A percentile compares a stretch with the other conserved stretches of the same genome.
Evolutionary conservation across 2,329 filamentous ascomycete species (phyloP).

Genomic region (Cladophialophora chaetospira): DNA sequence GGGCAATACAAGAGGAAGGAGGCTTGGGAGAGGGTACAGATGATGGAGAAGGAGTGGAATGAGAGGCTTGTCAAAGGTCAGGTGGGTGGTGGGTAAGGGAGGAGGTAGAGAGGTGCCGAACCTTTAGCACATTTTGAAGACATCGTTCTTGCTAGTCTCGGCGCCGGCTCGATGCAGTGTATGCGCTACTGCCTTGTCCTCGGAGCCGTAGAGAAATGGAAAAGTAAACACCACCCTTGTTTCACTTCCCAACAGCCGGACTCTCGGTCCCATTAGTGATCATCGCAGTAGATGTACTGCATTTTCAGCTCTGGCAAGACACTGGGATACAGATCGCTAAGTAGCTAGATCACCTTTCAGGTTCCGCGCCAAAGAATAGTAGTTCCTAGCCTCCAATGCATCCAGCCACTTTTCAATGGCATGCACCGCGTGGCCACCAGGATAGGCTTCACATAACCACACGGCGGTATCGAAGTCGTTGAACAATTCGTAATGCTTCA

Average conservation of each 20-base stretch:
- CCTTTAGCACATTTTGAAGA: too few species aligned
- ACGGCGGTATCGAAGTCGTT: not conserved
- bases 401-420: not conserved
- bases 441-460: not conserved
- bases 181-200: too few species aligned
- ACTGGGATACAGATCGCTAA: too few species aligned
- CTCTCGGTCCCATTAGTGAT: not conserved
- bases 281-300: not conserved
- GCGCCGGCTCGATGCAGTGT: too few species aligned
- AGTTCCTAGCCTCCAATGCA: not conserved
- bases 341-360: not conserved
- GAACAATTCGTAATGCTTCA: not conserved
- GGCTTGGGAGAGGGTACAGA: slow-evolving; percentile 2
- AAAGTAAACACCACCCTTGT: too few species aligned
- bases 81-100: not conserved
- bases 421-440: not conserved
- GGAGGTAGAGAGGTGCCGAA: not conserved
- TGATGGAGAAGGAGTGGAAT: slow-evolving; percentile 10
- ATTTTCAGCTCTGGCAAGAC: not conserved
- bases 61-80: slow-evolving; percentile 6
- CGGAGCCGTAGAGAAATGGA: too few species aligned
- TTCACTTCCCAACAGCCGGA: too few species aligned
- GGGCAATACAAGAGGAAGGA: not conserved
- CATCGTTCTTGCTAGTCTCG: too few species aligned
- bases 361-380: not conserved